Evolutionary conservation across 2,329 filamentous ascomycete genomes (phyloP).

Genomic region (Rhexocercosporidium sp.): DNA sequence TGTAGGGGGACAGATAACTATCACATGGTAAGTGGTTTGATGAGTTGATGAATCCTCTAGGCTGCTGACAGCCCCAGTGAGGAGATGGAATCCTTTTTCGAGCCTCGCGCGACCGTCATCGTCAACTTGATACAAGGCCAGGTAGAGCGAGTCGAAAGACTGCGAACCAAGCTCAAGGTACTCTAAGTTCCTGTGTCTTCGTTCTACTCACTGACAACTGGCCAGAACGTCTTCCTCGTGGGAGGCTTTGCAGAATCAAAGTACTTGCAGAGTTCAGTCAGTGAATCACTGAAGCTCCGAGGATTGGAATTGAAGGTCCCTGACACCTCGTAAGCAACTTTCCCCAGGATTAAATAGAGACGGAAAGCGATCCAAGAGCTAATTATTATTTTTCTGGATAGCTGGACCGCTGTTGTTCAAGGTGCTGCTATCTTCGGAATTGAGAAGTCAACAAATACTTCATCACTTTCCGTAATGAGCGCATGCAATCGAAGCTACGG

Average conservation of each 20-base stretch:
- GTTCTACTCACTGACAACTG: not conserved
- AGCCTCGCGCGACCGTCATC: conserved; percentile 30
- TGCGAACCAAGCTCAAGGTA: conserved; percentile 2
- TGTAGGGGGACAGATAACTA: conserved; percentile 8
- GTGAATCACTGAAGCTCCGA: conserved; percentile 4
- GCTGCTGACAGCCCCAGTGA: not conserved
- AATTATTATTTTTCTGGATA: not conserved
- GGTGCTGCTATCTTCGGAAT: conserved; percentile 30
- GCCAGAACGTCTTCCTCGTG: conserved; percentile 23
- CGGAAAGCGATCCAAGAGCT: no score
- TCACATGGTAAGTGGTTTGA: conserved; percentile 3
- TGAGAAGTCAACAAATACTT: conserved; percentile 24
- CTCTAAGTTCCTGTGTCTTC: not conserved
- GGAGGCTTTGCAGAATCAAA: conserved; percentile 33
- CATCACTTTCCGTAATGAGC: no score
- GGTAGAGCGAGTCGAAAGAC: conserved; percentile 9
- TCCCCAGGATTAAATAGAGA: not conserved
- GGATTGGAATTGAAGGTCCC: conserved; percentile 14
- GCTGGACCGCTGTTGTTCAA: conserved; percentile 19
- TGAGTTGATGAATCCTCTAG: not conserved
- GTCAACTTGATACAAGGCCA: conserved; percentile 35
- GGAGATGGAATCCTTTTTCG: conserved; percentile 18
- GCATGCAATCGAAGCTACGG: no score
- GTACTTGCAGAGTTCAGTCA: conserved; percentile 25
- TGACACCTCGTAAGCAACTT: conserved; percentile 18